Evolutionary conservation across 1,284 basidiomycete species (phyloP).

Genomic region (Thelephora terrestris): DNA sequence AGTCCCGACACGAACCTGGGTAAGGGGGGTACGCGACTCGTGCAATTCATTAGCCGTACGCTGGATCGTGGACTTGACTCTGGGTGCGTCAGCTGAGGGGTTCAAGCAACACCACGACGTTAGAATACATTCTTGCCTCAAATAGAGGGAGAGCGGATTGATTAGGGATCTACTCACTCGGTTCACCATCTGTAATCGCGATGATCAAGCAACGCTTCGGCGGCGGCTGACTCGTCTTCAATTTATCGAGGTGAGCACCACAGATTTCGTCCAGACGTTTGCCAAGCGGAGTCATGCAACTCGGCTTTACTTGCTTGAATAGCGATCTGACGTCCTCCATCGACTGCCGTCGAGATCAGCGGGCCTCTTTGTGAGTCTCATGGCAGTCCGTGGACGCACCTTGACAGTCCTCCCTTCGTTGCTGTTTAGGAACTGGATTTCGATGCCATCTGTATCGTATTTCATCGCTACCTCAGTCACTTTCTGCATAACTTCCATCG

Average conservation of each 20-base stretch:
- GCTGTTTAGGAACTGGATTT: conserved; percentile 39
- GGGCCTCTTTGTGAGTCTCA: no score
- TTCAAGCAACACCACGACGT: no score
- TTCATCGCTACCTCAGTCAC: conserved; percentile 31
- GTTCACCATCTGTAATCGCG: conserved; percentile 51
- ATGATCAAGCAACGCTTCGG: conserved; percentile 52
- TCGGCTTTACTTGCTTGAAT: conserved; percentile 34
- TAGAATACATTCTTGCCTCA: no score
- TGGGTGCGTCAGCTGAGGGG: no score
- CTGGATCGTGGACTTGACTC: no score
- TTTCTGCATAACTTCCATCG: conserved; percentile 29
- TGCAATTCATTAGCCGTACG: background rate
- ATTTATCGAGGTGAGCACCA: conserved; percentile 31
- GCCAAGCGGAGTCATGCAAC: conserved; percentile 39
- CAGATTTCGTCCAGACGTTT: conserved; percentile 37
- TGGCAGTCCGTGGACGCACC: conserved; percentile 16
- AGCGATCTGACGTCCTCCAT: conserved; percentile 25
- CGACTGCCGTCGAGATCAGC: conserved; percentile 16
- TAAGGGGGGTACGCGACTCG: conserved; percentile 13
- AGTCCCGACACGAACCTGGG: conserved; percentile 38
- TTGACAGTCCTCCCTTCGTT: conserved; percentile 24
- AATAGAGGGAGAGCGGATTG: no score
- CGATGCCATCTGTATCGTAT: conserved; percentile 41
- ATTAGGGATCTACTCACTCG: conserved; percentile 37
- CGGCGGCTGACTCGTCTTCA: conserved; percentile 29